Evolutionary conservation across 2,329 filamentous ascomycete species (phyloP), one percentile per base, ranked within the genome.

Genomic region (Aspergillus alliaceus): DNA sequence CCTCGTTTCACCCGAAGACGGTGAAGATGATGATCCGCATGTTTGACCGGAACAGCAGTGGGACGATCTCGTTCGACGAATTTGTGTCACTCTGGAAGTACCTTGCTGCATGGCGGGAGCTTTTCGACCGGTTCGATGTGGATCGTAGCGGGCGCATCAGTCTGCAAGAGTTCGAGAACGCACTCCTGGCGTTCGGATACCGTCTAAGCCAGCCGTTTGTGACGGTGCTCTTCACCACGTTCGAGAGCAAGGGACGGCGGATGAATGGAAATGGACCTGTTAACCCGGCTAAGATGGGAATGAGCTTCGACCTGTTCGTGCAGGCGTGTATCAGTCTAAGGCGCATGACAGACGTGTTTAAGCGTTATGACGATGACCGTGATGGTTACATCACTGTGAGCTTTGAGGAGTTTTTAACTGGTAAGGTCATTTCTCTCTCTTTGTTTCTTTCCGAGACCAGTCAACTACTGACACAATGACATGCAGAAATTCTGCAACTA

Each of bases 21-120:
- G 93, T 98, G 63, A 89, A 89, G 70, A 96, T 98, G 91, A 97
- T 99, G 93, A 97, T 99, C 65, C 90, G 93, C 71, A 98, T 99
- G 95, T 99, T 99, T 77, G 93, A 98, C 78, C 90, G 89, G 57
- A 90, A 97, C 77, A 89, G 90, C 66, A 90, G 85, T 60, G 92
- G 93, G 51, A 90, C 89, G 14, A 96, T 99, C 73, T 92, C 90
- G 59, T 98, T 96, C 74, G 88, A 95, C 63, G 95, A 98, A 76
- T 99, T 99, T 75, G 96, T 93, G 72, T 93, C 91, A 18, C 82
- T 99, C 22, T 99, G 95, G 95, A 91, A 90, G 18, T 99, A 98
- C 77, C 84, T 99, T 37, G 91, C 91, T 34, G 91, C 92, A 18
- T 99, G 95, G 95, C 87, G 95, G 64, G 87, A 87, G 40, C 86